These are phyloP conservation scores for Gossypioides kirkii DNA, from an alignment of 345 rosid species.

Conservation along the genomic window DNA sequence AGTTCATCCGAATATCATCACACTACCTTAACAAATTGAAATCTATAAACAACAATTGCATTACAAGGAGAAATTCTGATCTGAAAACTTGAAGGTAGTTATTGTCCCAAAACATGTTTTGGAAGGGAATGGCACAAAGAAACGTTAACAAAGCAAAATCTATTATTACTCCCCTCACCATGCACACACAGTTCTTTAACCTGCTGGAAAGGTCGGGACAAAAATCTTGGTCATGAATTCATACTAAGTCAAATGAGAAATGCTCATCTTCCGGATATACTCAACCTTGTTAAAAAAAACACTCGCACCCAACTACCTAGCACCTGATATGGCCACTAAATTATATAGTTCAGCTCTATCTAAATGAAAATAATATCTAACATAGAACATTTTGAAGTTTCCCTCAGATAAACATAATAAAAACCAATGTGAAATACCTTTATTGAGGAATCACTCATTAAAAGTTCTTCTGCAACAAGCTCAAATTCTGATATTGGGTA, in stretches of 20 bases:
- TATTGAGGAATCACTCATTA: constrained; percentile 90
- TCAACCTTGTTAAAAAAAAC: background rate
- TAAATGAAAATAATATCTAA: background rate
- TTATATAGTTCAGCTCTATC: background rate
- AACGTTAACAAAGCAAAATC: background rate
- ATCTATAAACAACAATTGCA: background rate
- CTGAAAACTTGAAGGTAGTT: background rate
- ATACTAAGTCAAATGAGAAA: background rate
- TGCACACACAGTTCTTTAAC: background rate
- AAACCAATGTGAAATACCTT: constrained; percentile 50
- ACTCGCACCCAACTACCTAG: constrained; percentile 2
- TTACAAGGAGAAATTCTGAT: background rate
- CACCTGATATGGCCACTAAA: background rate
- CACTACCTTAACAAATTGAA: background rate
- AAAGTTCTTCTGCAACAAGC: constrained; percentile 91
- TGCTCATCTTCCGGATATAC: background rate
- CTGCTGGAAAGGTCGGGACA: background rate
- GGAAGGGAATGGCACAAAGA: background rate
- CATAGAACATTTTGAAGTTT: background rate
- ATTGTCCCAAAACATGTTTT: background rate
- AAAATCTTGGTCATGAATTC: background rate
- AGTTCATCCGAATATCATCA: background rate
- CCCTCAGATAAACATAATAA: background rate
- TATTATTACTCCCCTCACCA: background rate
- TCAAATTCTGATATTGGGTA: constrained; percentile 94